These are phyloP conservation scores for Bonia amplexicaulis DNA, from an alignment of 176 grass and related monocot species.

Conservation along the genomic window DNA sequence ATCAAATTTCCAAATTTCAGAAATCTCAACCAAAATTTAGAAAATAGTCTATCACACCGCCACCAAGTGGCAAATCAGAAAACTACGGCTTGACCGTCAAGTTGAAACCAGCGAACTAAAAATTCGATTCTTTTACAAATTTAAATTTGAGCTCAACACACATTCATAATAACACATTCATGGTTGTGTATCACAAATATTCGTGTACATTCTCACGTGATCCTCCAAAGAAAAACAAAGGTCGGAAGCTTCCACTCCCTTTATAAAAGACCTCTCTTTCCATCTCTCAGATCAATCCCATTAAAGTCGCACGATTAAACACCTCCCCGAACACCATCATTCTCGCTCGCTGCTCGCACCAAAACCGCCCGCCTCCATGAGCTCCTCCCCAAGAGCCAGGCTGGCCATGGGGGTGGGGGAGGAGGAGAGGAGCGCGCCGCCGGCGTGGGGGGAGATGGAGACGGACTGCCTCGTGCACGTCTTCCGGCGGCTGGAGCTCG, in stretches of 20 bases:
- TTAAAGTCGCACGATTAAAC: background rate
- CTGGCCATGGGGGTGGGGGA: background rate
- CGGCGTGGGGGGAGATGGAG: conserved; percentile 58
- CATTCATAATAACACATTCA: too few species aligned
- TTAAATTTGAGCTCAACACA: too few species aligned
- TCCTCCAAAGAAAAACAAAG: too few species aligned
- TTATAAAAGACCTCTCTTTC: background rate
- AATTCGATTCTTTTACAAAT: too few species aligned
- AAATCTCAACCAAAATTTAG: too few species aligned
- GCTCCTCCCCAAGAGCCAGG: background rate
- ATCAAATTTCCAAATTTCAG: too few species aligned
- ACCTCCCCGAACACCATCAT: background rate
- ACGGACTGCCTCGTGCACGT: conserved; percentile 70
- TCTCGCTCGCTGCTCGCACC: background rate
- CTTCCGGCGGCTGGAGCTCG: conserved; percentile 50
- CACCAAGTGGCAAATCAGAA: too few species aligned
- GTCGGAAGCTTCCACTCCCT: background rate
- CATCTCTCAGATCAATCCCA: background rate
- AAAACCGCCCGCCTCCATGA: background rate
- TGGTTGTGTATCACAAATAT: too few species aligned
- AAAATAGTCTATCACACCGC: too few species aligned
- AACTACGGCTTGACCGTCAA: too few species aligned
- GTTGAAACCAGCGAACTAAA: too few species aligned
- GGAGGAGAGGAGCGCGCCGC: background rate
- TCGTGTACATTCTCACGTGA: too few species aligned